These are phyloP conservation scores for Davidsoniella eucalypti DNA, from an alignment of 2,329 filamentous ascomycete species.

Conservation along the genomic window DNA sequence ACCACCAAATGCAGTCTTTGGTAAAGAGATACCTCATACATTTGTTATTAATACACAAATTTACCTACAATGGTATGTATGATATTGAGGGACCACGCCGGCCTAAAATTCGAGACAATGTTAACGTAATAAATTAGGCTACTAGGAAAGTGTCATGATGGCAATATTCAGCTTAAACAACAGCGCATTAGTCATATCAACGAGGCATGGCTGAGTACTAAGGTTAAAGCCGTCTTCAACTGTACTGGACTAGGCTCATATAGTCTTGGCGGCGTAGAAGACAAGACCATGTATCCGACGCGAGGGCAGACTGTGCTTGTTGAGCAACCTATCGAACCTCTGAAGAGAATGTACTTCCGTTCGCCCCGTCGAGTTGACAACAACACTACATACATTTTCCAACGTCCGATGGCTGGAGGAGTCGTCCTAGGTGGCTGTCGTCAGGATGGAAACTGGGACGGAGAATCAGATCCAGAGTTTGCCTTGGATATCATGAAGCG, in stretches of 20 bases:
- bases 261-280: conserved; percentile 58
- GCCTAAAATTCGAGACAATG: neutral
- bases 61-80: conserved; percentile 53
- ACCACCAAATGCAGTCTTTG: conserved; percentile 22
- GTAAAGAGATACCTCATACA: conserved; percentile 19
- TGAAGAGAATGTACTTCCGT: conserved; percentile 26
- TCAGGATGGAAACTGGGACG: conserved; percentile 20
- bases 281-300: conserved; percentile 50
- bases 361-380: conserved; percentile 25
- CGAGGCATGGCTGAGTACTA: conserved; percentile 35
- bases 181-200: conserved; percentile 45
- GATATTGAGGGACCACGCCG: neutral
- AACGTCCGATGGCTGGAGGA: conserved; percentile 22
- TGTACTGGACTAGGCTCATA: conserved; percentile 58
- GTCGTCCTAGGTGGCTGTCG: conserved; percentile 21
- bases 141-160: conserved; percentile 51
- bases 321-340: conserved; percentile 22
- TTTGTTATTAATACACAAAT: conserved; percentile 50
- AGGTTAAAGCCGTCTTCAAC: conserved; percentile 48
- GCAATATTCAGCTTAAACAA: conserved; percentile 47
- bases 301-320: conserved; percentile 20
- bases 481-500: conserved; percentile 20
- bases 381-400: conserved; percentile 28
- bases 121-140: conserved; percentile 23
- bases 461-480: conserved; percentile 18